Evolutionary conservation across 2,329 filamentous ascomycete species (phyloP).

Genomic region (Diaporthe sp.): DNA sequence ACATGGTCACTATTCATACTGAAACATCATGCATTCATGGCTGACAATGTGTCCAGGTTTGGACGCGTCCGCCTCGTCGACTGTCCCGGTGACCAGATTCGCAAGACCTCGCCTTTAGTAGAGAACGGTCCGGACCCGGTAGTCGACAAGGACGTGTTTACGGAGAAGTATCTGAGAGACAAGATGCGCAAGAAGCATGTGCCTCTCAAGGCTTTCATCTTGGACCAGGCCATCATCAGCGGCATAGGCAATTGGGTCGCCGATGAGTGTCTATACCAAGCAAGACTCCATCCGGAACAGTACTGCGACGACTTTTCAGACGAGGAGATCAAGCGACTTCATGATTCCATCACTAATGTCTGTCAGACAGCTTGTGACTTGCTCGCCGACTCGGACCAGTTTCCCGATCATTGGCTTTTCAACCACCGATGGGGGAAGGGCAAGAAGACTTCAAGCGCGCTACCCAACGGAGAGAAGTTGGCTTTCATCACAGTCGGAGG

Average conservation of each 20-base stretch:
- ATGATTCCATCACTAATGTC: constrained; percentile 81
- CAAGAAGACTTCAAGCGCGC: constrained; percentile 76
- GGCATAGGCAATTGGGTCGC: constrained; percentile 98
- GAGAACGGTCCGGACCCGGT: constrained; percentile 97
- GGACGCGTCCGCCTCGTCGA: constrained; percentile 86
- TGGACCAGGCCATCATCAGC: constrained; percentile 90
- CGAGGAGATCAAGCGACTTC: constrained; percentile 78
- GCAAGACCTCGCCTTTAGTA: constrained; percentile 82
- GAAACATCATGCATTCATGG: background rate
- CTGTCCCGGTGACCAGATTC: constrained; percentile 81
- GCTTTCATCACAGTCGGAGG: constrained; percentile 91
- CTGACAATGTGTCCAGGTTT: constrained; percentile 57
- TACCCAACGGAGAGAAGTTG: constrained; percentile 89
- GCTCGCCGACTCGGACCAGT: constrained; percentile 85
- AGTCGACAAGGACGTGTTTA: constrained; percentile 82
- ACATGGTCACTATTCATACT: background rate
- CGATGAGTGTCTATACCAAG: constrained; percentile 93
- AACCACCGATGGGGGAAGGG: constrained; percentile 91
- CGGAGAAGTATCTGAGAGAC: constrained; percentile 78
- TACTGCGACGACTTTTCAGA: constrained; percentile 87
- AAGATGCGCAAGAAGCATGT: constrained; percentile 84
- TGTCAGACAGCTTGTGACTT: constrained; percentile 84
- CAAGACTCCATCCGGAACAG: constrained; percentile 91
- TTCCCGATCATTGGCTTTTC: constrained; percentile 91
- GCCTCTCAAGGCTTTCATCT: constrained; percentile 88